phyloP scores from a whole-genome alignment of 225 moss, liverwort and hornwort genomes.

The Physcomitrellopsis africana region DNA sequence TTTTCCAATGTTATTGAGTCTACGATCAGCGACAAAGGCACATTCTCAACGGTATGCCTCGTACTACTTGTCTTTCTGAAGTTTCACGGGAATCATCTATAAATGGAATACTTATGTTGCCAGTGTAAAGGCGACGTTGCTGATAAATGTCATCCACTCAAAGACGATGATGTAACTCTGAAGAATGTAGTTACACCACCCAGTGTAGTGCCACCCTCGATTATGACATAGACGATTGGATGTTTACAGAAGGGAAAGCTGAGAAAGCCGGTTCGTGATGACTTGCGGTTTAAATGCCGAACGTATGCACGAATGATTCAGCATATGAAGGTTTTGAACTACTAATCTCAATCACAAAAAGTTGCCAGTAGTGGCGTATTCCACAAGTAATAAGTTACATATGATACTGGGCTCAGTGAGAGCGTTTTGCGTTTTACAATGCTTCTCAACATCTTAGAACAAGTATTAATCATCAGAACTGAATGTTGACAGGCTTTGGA shows the following conservation, averaged over 20 bases:
- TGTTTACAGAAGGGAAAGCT: constrained; percentile 78
- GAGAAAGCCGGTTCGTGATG: constrained; percentile 90
- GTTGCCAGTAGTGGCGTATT: constrained; percentile 13
- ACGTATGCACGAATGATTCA: constrained; percentile 91
- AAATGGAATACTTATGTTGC: too few relatives aligned
- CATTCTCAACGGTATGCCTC: too few relatives aligned
- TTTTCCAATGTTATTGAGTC: too few relatives aligned
- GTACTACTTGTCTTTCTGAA: too few relatives aligned
- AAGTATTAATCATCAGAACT: constrained; percentile 4
- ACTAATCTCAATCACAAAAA: background rate
- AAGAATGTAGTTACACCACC: background rate
- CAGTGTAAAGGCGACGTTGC: too few relatives aligned
- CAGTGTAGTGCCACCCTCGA: constrained; percentile 5
- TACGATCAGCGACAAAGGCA: too few relatives aligned
- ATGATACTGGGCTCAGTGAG: background rate
- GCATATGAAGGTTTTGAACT: constrained; percentile 74
- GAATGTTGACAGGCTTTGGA: constrained; percentile 67
- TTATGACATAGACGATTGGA: constrained; percentile 8
- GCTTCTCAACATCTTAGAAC: constrained; percentile 6
- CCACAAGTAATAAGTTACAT: background rate
- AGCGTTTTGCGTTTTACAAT: background rate
- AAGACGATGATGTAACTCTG: constrained; percentile 9
- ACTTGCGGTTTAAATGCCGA: constrained; percentile 91
- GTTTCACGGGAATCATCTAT: too few relatives aligned
- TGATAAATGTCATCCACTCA: background rate